Conservation (phyloP, 768 basidiomycete species). For the Suillus cothurnatus region DNA sequence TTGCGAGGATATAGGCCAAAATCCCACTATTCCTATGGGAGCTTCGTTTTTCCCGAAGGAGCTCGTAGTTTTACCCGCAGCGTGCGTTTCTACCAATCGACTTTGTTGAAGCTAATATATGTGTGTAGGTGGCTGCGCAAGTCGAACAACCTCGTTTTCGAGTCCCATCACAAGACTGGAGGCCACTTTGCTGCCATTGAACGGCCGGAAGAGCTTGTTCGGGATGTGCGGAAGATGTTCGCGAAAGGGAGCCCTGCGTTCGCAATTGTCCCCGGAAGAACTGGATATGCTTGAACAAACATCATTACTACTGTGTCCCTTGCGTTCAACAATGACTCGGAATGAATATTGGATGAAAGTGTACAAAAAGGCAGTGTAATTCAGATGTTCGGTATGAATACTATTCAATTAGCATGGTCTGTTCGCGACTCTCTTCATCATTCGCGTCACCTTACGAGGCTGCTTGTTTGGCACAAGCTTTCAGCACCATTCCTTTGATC, state of each 20-base stretch:
- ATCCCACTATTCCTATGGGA: slow-evolving; percentile 44
- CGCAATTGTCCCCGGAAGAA: slow-evolving; percentile 46
- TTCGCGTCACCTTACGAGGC: not conserved
- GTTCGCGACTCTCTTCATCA: not conserved
- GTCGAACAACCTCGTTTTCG: slow-evolving; percentile 45
- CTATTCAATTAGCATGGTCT: not conserved
- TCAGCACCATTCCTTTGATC: not conserved
- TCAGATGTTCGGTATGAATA: slow-evolving; percentile 83
- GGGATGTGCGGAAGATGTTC: slow-evolving; percentile 59
- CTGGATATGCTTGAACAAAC: slow-evolving; percentile 38
- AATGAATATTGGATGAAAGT: not conserved
- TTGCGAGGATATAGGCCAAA: not conserved
- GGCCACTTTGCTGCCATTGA: slow-evolving; percentile 65
- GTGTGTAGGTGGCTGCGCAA: slow-evolving; percentile 44
- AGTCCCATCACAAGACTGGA: slow-evolving; percentile 48
- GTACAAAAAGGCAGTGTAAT: not conserved
- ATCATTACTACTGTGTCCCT: not conserved
- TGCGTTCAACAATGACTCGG: not conserved
- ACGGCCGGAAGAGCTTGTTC: slow-evolving; percentile 46
- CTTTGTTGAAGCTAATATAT: slow-evolving; percentile 1
- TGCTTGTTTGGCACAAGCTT: no score
- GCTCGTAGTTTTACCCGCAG: slow-evolving; percentile 34
- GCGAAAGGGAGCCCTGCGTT: slow-evolving; percentile 51
- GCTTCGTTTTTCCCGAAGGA: slow-evolving; percentile 57
- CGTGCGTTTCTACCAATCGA: slow-evolving; percentile 33